Conservation (phyloP, 768 basidiomycete species). For the Pulveroboletus sp. region DNA sequence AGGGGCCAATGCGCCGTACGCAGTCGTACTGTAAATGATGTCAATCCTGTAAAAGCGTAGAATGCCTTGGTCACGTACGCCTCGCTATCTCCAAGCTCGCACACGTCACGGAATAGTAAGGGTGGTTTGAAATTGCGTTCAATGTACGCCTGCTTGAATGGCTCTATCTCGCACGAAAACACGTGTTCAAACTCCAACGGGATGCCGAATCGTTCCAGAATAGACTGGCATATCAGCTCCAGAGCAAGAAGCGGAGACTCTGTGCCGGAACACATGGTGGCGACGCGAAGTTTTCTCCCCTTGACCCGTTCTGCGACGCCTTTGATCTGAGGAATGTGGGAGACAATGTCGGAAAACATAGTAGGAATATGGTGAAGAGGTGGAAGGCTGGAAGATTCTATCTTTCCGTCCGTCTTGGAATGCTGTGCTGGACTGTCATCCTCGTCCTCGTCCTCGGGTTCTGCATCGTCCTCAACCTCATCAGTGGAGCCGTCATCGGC, state of each 20-base stretch:
- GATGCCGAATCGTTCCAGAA: conserved; percentile 63
- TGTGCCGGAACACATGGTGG: conserved; percentile 97
- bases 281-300: conserved; percentile 86
- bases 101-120: conserved; percentile 89
- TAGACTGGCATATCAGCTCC: conserved; percentile 74
- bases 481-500: conserved; percentile 31
- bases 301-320: conserved; percentile 61
- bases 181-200: conserved; percentile 82
- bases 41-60: background rate
- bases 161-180: conserved; percentile 96
- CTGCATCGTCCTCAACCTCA: conserved; percentile 35
- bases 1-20: conserved; percentile 80
- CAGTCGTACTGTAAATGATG: conserved; percentile 64
- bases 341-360: conserved; percentile 76
- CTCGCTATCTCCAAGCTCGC: conserved; percentile 75
- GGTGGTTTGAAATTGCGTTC: conserved; percentile 95
- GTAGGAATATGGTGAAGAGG: conserved; percentile 70
- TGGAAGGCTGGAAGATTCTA: conserved; percentile 65
- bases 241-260: conserved; percentile 92
- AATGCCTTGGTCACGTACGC: conserved; percentile 51
- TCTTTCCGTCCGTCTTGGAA: conserved; percentile 36
- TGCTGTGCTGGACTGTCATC: conserved; percentile 32
- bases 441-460: conserved; percentile 28
- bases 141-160: conserved; percentile 97
- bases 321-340: conserved; percentile 62